A percentile compares a stretch with the other conserved stretches of the same genome.
Evolutionary conservation across 306 rosid genomes (phyloP).

Genomic region (Cyamopsis tetragonoloba): DNA sequence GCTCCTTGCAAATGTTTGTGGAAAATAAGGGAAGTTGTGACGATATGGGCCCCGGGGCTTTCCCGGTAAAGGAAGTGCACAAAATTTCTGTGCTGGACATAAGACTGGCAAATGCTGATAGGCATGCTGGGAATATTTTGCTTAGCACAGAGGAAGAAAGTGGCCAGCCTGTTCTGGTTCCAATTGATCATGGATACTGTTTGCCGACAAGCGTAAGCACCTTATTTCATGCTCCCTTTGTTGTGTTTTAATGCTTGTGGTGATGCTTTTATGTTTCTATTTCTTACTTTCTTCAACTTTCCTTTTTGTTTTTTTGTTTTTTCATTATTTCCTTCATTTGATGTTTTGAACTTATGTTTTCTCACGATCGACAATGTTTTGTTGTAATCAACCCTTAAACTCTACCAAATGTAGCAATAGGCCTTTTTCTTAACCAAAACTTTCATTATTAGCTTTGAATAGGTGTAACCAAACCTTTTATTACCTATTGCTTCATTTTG

Average conservation of each 20-base stretch:
- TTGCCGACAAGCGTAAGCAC: conserved; percentile 76
- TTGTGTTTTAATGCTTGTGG: conserved; percentile 16
- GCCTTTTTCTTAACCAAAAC: too few relatives aligned
- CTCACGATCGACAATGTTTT: too few relatives aligned
- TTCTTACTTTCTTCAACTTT: background rate
- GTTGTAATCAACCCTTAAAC: too few relatives aligned
- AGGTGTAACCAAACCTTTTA: too few relatives aligned
- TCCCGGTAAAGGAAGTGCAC: conserved; percentile 81
- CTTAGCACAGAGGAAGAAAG: conserved; percentile 44
- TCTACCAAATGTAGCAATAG: too few relatives aligned
- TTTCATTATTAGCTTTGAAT: too few relatives aligned
- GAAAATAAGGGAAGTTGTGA: conserved; percentile 80
- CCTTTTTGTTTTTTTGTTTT: background rate
- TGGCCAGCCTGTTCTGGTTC: conserved; percentile 54
- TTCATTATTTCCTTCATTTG: background rate
- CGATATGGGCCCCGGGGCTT: conserved; percentile 80
- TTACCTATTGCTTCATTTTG: too few relatives aligned
- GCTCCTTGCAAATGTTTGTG: conserved; percentile 82
- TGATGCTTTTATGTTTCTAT: background rate
- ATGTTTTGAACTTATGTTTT: background rate
- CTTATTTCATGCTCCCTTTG: conserved; percentile 1
- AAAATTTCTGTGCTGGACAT: conserved; percentile 77
- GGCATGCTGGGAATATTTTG: conserved; percentile 87
- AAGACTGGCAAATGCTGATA: conserved; percentile 83
- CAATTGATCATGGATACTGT: conserved; percentile 95